Base-by-base conservation (phyloP, 1,284 basidiomycete genomes). In the Cutaneotrichosporon dermatis region DNA sequence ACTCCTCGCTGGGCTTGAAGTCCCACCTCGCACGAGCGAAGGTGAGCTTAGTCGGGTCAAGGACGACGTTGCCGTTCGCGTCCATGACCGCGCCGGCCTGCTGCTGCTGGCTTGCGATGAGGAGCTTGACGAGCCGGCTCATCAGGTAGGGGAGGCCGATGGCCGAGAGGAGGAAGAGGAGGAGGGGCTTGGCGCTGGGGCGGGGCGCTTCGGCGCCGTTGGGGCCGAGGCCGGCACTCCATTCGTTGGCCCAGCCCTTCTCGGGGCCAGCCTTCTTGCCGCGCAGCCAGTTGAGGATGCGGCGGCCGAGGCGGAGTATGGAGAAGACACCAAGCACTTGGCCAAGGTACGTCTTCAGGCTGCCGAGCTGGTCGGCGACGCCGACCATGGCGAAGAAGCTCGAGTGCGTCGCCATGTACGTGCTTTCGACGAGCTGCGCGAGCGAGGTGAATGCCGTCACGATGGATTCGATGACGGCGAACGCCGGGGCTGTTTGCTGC, bases 381-480 rank as follows among this genome's bases (percentile, higher is more conserved):
- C 93, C 92, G 57, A 98, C 92, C 90, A 99, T 97, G 61, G 95
- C 95, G 76, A 98, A 99, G 81, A 99, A 99, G 46, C 87, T 89
- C 4, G 90, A 93, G 79, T 99, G 96, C 0, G 96, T 99, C 4
- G 96, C 96, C 89, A 98, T 92, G 79, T 97, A 99, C 4, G 96
- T 99, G 45, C 86, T 89, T 77, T 99, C 95, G 68, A 99, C 86
- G 86, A 99, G 95, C 77, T 99, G 96, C 0, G 96, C 90, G 62
- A 99, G 88, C 11, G 94, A 94, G 0, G 88, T 86, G 77, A 99
- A 97, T 2, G 95, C 96, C 65, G 93, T 91, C 46, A 99, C 95
- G 72, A 99, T 90, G 40, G 88, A 90, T 70, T 96, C 92, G 50
- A 99, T 83, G 59, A 99, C 86, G 15, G 90, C 85, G 69, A 99